Conservation (phyloP, 1,284 basidiomycete genomes). For the Apiotrichum porosum region DNA sequence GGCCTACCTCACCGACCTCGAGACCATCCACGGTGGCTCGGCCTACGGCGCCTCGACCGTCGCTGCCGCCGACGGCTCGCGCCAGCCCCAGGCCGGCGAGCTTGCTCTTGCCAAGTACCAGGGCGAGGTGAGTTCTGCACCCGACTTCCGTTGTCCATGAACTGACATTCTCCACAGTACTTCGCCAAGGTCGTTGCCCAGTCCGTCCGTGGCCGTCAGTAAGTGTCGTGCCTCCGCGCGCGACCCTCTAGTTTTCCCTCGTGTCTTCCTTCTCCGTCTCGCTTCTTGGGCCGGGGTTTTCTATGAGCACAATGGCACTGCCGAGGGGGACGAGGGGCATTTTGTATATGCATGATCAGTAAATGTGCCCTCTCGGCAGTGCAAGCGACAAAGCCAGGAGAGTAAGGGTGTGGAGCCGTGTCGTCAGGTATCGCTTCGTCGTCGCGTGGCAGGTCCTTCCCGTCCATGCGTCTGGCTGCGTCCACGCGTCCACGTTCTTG, state of each 20-base stretch:
- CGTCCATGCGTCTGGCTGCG: not conserved
- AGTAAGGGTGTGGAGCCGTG: not conserved
- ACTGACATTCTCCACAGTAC: constrained; percentile 24
- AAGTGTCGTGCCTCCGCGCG: constrained; percentile 14
- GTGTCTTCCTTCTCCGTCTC: not conserved
- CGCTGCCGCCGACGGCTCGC: constrained; percentile 60
- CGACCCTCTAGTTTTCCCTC: not conserved
- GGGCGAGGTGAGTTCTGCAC: constrained; percentile 48
- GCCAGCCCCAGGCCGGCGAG: constrained; percentile 60
- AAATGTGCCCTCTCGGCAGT: too few relatives aligned
- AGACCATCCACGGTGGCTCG: constrained; percentile 65
- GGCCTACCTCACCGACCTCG: constrained; percentile 57
- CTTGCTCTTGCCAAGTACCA: constrained; percentile 62
- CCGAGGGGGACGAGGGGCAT: not conserved
- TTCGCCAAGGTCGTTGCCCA: constrained; percentile 43
- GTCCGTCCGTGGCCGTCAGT: constrained; percentile 42
- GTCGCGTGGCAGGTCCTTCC: too few relatives aligned
- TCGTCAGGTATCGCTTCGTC: too few relatives aligned
- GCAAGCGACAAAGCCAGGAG: not conserved
- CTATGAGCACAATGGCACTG: not conserved
- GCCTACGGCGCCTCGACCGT: constrained; percentile 65
- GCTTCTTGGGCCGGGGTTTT: too few relatives aligned
- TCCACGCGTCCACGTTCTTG: not conserved
- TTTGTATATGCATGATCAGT: not conserved
- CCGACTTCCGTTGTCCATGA: not conserved